A percentile compares a stretch with the other conserved stretches of the same genome.
Evolutionary conservation across 2,329 filamentous ascomycete genomes (phyloP).

Genomic region (Claviceps sp.): DNA sequence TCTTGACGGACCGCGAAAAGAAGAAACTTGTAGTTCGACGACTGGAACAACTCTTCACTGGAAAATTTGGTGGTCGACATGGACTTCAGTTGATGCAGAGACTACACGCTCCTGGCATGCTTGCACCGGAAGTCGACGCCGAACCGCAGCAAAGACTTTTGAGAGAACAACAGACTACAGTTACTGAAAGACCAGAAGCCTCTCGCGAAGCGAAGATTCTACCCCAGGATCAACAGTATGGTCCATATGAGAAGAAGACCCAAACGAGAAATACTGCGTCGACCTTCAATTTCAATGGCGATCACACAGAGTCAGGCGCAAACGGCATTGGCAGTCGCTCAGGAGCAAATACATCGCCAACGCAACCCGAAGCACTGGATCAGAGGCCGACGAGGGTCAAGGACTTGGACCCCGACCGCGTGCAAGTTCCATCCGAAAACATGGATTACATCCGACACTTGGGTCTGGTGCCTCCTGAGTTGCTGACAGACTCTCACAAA

Average conservation of each 20-base stretch:
- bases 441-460: conserved; percentile 68
- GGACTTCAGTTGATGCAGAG: conserved; percentile 13
- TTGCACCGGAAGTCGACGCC: conserved; percentile 11
- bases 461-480: conserved; percentile 48
- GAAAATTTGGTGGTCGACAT: conserved; percentile 40
- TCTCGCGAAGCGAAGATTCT: conserved; percentile 37
- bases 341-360: conserved; percentile 26
- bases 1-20: conserved; percentile 59
- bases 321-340: conserved; percentile 15
- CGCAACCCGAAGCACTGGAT: conserved; percentile 35
- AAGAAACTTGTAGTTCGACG: conserved; percentile 65
- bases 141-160: conserved; percentile 15
- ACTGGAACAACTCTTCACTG: conserved; percentile 71
- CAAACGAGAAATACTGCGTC: conserved; percentile 30
- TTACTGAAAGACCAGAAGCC: conserved; percentile 16
- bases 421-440: conserved; percentile 62
- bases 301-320: conserved; percentile 30
- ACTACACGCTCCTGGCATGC: conserved; percentile 7
- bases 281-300: conserved; percentile 32
- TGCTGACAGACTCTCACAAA: conserved; percentile 23
- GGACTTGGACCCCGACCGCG: conserved; percentile 67
- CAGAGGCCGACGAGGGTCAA: conserved; percentile 65
- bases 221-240: conserved; percentile 15
- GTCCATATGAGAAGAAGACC: conserved; percentile 24
- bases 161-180: conserved; percentile 21